Base-by-base conservation (phyloP, 768 basidiomycete genomes). In the Mycena alexandri region DNA sequence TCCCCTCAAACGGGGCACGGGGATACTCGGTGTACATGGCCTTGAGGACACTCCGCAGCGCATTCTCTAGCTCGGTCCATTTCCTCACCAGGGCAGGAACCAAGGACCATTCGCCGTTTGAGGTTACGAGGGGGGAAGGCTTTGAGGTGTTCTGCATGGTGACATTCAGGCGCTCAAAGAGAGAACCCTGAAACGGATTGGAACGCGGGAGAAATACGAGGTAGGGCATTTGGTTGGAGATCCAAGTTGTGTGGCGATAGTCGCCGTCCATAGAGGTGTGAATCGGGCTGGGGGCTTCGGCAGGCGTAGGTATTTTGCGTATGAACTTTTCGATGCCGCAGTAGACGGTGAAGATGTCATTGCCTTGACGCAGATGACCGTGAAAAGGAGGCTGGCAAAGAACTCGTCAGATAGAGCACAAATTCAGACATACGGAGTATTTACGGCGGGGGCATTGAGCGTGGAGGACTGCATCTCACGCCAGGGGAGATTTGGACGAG, bases 221-320 rank as follows among this genome's bases (percentile, higher is more conserved):
- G 25, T 58, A 58, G 6, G 44, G 56, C 56, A 58, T 46, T 8
- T 58, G 6, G 14, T 7, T 12, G 12, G 56, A 58, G 43, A 38
- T 43, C 56, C 43, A 58, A 25, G 56, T 44, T 21, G 19, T 46
- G 14, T 46, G 56, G 7, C 56, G 24, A 43, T 43, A 58, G n/a
- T 58, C 56, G n/a, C 56, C 42, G 42, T 58, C 25, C 41, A 58
- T 58, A 14, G 56, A 58, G 16, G 16, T 42, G 44, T 58, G 56
- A 58, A 13, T 19, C n/a, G 56, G 56, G 43, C 56, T 47, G 25
- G 56, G 56, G n/a, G 56, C 56, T 5, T 58, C 17, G 16, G 3
- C 21, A 16, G 42, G 42, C 21, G 10, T 8, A 43, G 56, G 56
- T 12, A 58, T 24, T 5, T 25, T 14, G 22, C 17, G 19, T 22